Evolutionary conservation across 306 rosid genomes (phyloP), one percentile per base, ranked within the genome.

Genomic region (Trifolium dubium): DNA sequence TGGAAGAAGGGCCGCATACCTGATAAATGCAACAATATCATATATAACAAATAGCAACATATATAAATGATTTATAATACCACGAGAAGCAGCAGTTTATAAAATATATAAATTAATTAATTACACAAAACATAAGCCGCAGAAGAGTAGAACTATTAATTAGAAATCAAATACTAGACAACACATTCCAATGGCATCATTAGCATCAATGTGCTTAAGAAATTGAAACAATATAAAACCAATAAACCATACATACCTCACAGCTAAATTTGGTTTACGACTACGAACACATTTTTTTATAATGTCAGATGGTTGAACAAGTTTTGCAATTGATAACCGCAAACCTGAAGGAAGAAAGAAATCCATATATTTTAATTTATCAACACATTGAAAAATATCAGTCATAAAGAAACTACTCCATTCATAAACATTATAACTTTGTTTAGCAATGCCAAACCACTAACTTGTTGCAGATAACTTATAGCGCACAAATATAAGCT

Each of bases 181-280:
- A 50, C 66, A 51, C 35, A 28, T 56, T 10, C 41, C 61, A 53
- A 65, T 31, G 10, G 55, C 23, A 49, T 49, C 55, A 49, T 49
- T 4, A 40, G 18, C 55, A 74, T 60, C 41, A 67, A 18, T 30
- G 37, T 72, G 70, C 63, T 58, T 67, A 68, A 64, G 32, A 71
- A 64, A 69, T 43, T 14, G 62, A 37, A 59, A 28, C 68, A 82
- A 55, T 5, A 67, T 69, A 71, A 79, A 82, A 71, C n/a, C 75
- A 65, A 65, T 89, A 91, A n/a, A n/a, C n/a, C 94, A 65, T 89
- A 93, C 94, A 65, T 89, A 93, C 98, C 98, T 93, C 83, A 91
- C 80, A 29, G 97, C 97, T 84, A 89, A 65, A 78, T 73, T 59
- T 19, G 97, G 98, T 6, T 84, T 77, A 64, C 88, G 91, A 43